Base-by-base conservation (phyloP, 257 asterid genomes). In the Capsicum baccatum region DNA sequence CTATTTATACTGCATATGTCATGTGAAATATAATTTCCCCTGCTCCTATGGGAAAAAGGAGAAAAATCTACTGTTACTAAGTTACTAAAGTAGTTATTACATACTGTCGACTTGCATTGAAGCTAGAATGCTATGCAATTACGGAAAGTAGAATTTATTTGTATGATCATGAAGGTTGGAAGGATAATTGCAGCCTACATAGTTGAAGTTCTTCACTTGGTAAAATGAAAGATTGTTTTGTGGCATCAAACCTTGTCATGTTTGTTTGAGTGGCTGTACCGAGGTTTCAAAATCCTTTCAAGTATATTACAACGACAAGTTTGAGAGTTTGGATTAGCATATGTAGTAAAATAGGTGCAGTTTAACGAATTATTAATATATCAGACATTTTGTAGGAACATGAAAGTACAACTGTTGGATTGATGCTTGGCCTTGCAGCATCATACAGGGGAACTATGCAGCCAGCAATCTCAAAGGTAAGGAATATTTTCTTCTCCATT, bases 381-480 rank as follows among this genome's bases (percentile, higher is more conserved):
- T 26, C 26, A 26, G 26, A 26, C 26, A 26, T 26, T 26, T 87
- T 84, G 82, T 71, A 96, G 99, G 99, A 93, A 87, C 98, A 96
- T 91, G 99, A 96, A 87, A 91, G 93, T 87, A 96, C 98, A 44
- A 91, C 99, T 66, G 98, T 95, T 79, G 99, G 99, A 83, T 87
- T 96, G 88, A 94, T 96, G 99, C 91, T 96, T 82, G 99, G 99
- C 83, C 98, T 96, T 73, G 99, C 98, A 21, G 98, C 99, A 87
- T 96, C 99, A 74, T 89, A 96, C 87, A 91, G 94, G 89, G 99
- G 98, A 86, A 92, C 97, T 57, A 96, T 96, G 99, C 97, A 94
- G 83, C 98, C 99, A n/a, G 92, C 95, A 76, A 94, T 96, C 83
- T 93, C 98, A 66, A 96, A 96, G 99, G 99, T 94, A 73, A 88